Base-by-base conservation (phyloP, 177 flowering plant genomes). In the Vitis hybrid region DNA sequence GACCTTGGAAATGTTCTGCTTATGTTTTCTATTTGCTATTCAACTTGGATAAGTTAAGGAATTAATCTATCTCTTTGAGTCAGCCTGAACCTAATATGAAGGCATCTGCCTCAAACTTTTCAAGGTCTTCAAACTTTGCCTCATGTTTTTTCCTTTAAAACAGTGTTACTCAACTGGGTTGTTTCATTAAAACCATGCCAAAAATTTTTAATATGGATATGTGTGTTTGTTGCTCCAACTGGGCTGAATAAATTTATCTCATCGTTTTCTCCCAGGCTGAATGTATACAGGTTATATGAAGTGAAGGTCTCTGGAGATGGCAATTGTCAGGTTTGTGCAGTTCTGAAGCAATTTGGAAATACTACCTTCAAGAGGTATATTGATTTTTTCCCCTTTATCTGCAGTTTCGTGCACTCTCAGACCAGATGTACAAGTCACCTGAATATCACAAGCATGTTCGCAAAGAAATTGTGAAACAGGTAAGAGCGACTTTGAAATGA, bases 371-470 rank as follows among this genome's bases (percentile, higher is more conserved):
- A 22, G 15, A 62, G 64, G 13, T 59, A 66, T 59, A 56, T 51
- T 21, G 14, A 11, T 18, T 9, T 26, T 56, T 26, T 9, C 69
- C 56, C 62, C 21, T 10, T 57, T 2, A 71, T 48, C 78, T 82
- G 79, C 85, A 93, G 98, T 93, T 93, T 62, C 97, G 97, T 74
- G 98, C 98, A 51, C 82, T 93, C 77, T 89, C 98, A 69, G 97
- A 93, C 64, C 98, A 93, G 83, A 70, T 93, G 76, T 91, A 76
- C 76, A 85, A 74, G 72, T 89, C 93, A 49, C 92, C 97, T 8
- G 97, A 91, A 75, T 76, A 93, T 82, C 98, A 93, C 88, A 91
- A 90, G 78, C 78, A 87, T 78, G 88, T 93, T 13, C 82, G 98
- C 50, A 90, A 91, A 72, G 95, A 89, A 33, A 72, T 93, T 52